Evolutionary conservation across 306 rosid species (phyloP), one percentile per base, ranked within the genome.

Genomic region (Ormosia emarginata): DNA sequence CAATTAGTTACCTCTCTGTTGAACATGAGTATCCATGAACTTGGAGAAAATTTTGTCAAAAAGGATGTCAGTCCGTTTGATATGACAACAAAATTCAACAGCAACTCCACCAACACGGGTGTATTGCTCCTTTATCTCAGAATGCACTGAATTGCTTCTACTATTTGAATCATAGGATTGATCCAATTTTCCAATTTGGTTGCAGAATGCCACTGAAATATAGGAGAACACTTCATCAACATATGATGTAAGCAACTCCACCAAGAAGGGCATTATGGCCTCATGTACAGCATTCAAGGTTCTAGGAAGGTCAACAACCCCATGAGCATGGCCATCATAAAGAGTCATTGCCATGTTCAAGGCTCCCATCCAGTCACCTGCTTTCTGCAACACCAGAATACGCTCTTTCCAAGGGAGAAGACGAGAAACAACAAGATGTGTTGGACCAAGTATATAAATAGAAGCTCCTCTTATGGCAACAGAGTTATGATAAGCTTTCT

Each of bases 291-390:
- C 97, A 86, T 88, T 93, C 92, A 93, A 86, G 84, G 92, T 87
- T 87, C 98, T 89, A 36, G 99, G 99, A 74, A 95, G 98, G 86
- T 95, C 99, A 79, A 92, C 75, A 61, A 93, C 97, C 65, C 98
- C 99, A 81, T 93, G 99, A 68, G 97, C 92, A 82, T 92, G 94
- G 81, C 99, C 96, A 85, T 95, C 98, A 79, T 90, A 95, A 58
- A 95, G 94, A 80, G 93, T 91, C 93, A 92, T 88, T 75, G 97
- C 91, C 98, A 95, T 95, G 92, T 90, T 93, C 88, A 95, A 84
- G 67, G 98, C 88, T 86, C 98, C 95, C 99, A 93, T 93, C 99
- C 99, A 95, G 85, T 95, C 99, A 85, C 98, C 98, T 56, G 97
- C 98, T 84, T 88, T 90, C 61, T 90, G 84, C 76, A 93, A 87